phyloP scores from a whole-genome alignment of 805 yeast species.

The Starmerella powellii region DNA sequence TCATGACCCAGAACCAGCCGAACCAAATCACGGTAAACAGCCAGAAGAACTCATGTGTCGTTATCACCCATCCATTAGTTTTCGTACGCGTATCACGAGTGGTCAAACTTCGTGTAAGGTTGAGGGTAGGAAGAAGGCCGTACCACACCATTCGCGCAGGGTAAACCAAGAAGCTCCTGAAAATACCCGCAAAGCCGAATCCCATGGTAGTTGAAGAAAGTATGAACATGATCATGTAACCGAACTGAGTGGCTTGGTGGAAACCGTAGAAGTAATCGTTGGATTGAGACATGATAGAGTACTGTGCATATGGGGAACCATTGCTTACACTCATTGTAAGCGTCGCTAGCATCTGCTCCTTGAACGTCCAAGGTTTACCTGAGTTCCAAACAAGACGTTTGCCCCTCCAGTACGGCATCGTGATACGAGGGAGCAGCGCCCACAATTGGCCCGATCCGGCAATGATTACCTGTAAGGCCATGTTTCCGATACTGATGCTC shows the following conservation, averaged over 20 bases:
- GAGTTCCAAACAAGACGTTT: slow-evolving; percentile 34
- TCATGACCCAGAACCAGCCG: slow-evolving; percentile 56
- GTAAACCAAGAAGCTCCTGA: slow-evolving; percentile 46
- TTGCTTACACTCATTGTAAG: slow-evolving; percentile 23
- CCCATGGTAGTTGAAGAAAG: slow-evolving; percentile 52
- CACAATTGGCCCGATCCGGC: slow-evolving; percentile 44
- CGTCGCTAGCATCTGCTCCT: slow-evolving; percentile 57
- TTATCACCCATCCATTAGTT: slow-evolving; percentile 48
- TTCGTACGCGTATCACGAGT: slow-evolving; percentile 32
- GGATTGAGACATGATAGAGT: slow-evolving; percentile 28
- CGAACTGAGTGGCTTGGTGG: slow-evolving; percentile 28
- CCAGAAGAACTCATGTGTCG: slow-evolving; percentile 40
- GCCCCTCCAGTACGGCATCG: slow-evolving; percentile 6
- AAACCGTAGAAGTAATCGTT: slow-evolving; percentile 28
- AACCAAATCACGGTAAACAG: slow-evolving; percentile 35
- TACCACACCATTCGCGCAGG: slow-evolving; percentile 47
- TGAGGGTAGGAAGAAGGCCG: slow-evolving; percentile 37
- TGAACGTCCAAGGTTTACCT: slow-evolving; percentile 47
- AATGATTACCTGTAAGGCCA: slow-evolving; percentile 47
- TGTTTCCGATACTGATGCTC: slow-evolving; percentile 37
- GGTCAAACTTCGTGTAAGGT: slow-evolving; percentile 37
- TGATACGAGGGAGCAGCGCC: slow-evolving; percentile 17
- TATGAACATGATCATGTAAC: slow-evolving; percentile 42
- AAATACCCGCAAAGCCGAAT: slow-evolving; percentile 52
- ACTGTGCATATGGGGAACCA: slow-evolving; percentile 19